A percentile compares a stretch with the other conserved stretches of the same genome.
These are phyloP conservation scores for Pseudotsuga menziesii DNA, from an alignment of 75 land plant genomes.

Conservation along the genomic window DNA sequence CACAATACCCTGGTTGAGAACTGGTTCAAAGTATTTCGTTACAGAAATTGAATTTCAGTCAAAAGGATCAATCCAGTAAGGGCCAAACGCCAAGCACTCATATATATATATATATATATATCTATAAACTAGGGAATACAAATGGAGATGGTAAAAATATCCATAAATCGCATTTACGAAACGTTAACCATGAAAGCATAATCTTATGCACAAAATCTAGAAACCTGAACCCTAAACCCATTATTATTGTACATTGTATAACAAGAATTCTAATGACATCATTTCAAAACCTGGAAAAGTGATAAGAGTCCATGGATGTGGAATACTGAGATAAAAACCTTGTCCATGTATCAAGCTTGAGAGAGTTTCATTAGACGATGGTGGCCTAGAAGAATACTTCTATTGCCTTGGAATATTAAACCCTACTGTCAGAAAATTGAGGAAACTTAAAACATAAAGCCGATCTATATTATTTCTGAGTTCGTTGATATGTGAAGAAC, in stretches of 20 bases:
- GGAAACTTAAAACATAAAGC: too few species aligned
- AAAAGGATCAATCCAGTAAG: too few species aligned
- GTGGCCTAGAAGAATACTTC: not conserved
- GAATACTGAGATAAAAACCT: too few species aligned
- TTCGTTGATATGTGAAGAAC: not conserved
- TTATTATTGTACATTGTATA: not conserved
- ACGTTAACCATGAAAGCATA: not conserved
- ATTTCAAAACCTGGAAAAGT: too few species aligned
- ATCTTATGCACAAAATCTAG: not conserved
- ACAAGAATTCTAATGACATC: not conserved
- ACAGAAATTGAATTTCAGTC: too few species aligned
- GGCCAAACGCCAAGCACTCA: not conserved
- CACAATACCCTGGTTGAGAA: not conserved
- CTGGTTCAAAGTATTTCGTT: too few species aligned
- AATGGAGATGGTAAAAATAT: not conserved
- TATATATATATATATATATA: too few species aligned
- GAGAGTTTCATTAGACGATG: too few species aligned
- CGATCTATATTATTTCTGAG: not conserved
- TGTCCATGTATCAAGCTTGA: too few species aligned
- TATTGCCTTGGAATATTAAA: not conserved
- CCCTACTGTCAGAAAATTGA: not conserved
- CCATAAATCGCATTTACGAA: not conserved
- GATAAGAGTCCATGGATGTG: too few species aligned
- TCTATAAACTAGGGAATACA: not conserved
- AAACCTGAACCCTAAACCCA: not conserved